Conservation (phyloP, 495 filamentous ascomycete species). For the Penicillium goetzii region DNA sequence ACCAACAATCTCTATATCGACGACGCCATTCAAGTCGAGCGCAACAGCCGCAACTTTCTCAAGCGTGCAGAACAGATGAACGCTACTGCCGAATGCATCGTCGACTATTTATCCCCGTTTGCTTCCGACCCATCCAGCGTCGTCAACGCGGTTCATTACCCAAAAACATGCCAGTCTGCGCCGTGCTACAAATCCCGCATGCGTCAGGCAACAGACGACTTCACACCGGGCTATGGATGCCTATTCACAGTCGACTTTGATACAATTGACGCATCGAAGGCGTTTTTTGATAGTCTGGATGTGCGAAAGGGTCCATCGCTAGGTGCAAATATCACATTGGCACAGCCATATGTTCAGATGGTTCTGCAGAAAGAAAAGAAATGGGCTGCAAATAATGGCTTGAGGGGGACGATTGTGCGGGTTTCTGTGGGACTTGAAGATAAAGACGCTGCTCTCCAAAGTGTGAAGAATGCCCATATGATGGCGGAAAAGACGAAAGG, state of each 20-base stretch:
- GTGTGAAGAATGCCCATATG: constrained; percentile 5
- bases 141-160: constrained; percentile 46
- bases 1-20: constrained; percentile 22
- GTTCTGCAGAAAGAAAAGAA: constrained; percentile 24
- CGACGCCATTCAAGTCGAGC: constrained; percentile 28
- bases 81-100: constrained; percentile 31
- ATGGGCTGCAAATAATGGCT: constrained; percentile 25
- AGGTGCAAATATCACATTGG: constrained; percentile 30
- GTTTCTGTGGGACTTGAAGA: constrained; percentile 30
- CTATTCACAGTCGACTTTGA: constrained; percentile 46
- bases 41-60: constrained; percentile 29
- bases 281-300: constrained; percentile 26
- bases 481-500: constrained; percentile 12
- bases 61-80: constrained; percentile 20
- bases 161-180: constrained; percentile 24
- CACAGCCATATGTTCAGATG: constrained; percentile 28
- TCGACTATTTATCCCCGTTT: constrained; percentile 34
- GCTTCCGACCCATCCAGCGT: constrained; percentile 17
- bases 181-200: constrained; percentile 40
- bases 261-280: constrained; percentile 21
- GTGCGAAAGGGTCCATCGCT: constrained; percentile 28
- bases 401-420: constrained; percentile 29
- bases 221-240: constrained; percentile 39
- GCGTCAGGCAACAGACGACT: constrained; percentile 28
- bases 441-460: background rate